Conservation (phyloP, 768 basidiomycete species). For the Rhizopogon rudus region DNA sequence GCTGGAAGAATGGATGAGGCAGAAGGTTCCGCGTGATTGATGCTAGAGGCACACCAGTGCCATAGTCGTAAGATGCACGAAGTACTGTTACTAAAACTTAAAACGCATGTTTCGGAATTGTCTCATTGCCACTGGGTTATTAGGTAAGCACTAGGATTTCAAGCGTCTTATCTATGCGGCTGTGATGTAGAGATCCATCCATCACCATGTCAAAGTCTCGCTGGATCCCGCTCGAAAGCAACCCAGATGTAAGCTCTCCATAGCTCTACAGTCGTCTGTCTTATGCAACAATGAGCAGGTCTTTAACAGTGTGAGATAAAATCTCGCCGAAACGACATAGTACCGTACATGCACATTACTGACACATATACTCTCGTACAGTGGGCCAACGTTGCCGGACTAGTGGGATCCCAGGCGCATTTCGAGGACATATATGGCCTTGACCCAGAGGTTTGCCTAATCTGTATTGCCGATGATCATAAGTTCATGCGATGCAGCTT, state of each 20-base stretch:
- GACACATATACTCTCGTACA: slow-evolving; percentile 17
- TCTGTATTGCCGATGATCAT: background rate
- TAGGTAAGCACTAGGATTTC: background rate
- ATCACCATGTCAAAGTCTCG: slow-evolving; percentile 24
- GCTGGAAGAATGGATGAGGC: no score
- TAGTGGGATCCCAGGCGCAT: slow-evolving; percentile 41
- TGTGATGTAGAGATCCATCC: background rate
- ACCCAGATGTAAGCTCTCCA: slow-evolving; percentile 42
- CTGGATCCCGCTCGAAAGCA: slow-evolving; percentile 83
- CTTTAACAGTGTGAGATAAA: slow-evolving; percentile 24
- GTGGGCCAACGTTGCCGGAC: slow-evolving; percentile 71
- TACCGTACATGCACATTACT: background rate
- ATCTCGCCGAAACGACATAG: background rate
- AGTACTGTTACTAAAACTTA: no score
- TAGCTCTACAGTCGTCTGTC: background rate
- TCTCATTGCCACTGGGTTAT: no score
- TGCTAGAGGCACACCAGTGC: no score
- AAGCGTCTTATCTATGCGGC: background rate
- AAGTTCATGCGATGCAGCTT: slow-evolving; percentile 30
- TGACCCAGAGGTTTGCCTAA: slow-evolving; percentile 50
- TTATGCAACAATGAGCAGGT: slow-evolving; percentile 15
- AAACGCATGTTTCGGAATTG: no score
- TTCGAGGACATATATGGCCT: slow-evolving; percentile 75
- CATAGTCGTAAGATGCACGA: no score
- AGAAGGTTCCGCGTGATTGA: no score